These are phyloP conservation scores for Lentinula sp. DNA, from an alignment of 768 basidiomycete genomes.

Conservation along the genomic window DNA sequence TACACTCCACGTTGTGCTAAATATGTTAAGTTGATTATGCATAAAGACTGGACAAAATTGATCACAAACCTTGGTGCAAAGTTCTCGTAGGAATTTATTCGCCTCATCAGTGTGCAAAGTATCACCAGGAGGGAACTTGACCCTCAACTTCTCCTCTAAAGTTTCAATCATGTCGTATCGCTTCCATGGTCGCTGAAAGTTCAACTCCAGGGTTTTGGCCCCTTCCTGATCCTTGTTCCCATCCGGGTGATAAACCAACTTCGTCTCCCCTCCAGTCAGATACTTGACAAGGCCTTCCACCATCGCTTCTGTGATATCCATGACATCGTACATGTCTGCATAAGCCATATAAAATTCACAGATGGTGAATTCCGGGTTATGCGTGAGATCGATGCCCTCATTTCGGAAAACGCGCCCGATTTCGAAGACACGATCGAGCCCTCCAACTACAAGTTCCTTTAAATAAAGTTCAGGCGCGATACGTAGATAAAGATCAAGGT, in stretches of 20 bases:
- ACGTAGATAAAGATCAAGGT: constrained; percentile 94
- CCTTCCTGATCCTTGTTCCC: constrained; percentile 76
- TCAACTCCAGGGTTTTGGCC: constrained; percentile 61
- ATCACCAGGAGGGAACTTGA: constrained; percentile 91
- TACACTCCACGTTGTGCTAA: constrained; percentile 94
- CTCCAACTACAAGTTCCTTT: constrained; percentile 96
- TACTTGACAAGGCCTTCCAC: constrained; percentile 88
- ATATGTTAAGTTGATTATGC: too few relatives aligned
- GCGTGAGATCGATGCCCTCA: constrained; percentile 97
- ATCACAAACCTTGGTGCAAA: constrained; percentile 70
- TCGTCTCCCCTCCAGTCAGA: constrained; percentile 75
- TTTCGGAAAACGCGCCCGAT: constrained; percentile 98
- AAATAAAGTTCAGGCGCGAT: constrained; percentile 97
- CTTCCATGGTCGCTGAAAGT: constrained; percentile 96
- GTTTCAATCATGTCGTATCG: constrained; percentile 97
- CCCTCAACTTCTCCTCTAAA: constrained; percentile 86
- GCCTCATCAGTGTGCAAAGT: constrained; percentile 83
- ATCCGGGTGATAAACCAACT: constrained; percentile 85
- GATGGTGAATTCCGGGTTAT: constrained; percentile 99
- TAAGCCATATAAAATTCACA: constrained; percentile 99
- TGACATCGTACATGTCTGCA: constrained; percentile 97
- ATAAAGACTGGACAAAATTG: neutral
- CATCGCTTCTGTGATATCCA: constrained; percentile 94
- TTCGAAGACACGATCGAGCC: constrained; percentile 96
- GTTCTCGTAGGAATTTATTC: constrained; percentile 80